Evolutionary conservation across 768 basidiomycete species (phyloP), one percentile per base, ranked within the genome.

Genomic region (Tylopilus rubrobrunneus): DNA sequence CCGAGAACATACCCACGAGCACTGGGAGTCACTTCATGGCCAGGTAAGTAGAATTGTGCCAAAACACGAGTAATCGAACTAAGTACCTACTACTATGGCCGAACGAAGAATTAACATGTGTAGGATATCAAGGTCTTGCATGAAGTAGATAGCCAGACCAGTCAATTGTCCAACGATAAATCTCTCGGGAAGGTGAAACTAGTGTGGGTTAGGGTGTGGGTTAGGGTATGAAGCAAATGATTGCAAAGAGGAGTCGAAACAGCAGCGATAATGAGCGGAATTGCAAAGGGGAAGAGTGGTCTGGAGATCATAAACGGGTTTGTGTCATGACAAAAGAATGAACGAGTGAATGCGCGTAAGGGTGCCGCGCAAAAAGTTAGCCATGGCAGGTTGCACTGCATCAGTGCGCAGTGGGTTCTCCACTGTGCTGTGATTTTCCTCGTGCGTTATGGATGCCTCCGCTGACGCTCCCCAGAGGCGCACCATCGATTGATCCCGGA

Each of bases 401-500:
- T 61, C 39, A 68, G 36, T 60, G 59, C 12, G 59, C 61, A 53
- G 21, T 56, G 11, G 58, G 44, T 54, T 56, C 59, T 33, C 65
- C 65, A 56, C 52, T 58, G 52, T 55, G 56, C 55, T 67, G 67
- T 55, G 44, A 53, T 55, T 51, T 60, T 29, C 56, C 55, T 41
- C 60, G 46, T 48, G 61, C 28, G 48, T 54, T 45, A 31, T 57
- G 59, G 53, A 21, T 23, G 36, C 49, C 54, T 28, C 56, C 59
- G 37, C 60, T 47, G 29, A 59, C 53, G 45, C 47, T 59, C 53
- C 57, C 60, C 40, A 52, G 51, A 11, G 54, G 58, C 55, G 51
- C 55, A 44, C 67, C 70, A 49, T 70, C 68, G 46, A 66, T 65
- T 46, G 69, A 72, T 31, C 57, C 60, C 15, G 69, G 69, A 37